Conservation (phyloP, 1,139 yeast genomes). For the Pneumocystis oryctolagi region DNA sequence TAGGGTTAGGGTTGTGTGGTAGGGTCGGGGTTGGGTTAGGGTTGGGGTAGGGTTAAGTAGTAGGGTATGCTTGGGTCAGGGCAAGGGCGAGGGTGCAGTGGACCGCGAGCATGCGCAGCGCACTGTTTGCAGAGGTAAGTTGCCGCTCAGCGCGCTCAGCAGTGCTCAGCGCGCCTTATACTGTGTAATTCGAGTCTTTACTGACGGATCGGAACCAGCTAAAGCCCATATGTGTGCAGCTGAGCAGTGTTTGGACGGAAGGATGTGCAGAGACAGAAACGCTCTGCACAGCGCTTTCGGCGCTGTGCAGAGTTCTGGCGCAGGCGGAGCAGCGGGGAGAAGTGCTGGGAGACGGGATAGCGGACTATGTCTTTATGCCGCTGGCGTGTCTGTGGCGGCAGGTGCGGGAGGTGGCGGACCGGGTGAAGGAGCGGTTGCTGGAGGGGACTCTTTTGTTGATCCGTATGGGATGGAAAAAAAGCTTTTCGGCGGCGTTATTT, state of each 20-base stretch:
- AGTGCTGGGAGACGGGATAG: background rate
- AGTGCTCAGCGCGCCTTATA: too few relatives aligned
- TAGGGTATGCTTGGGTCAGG: too few relatives aligned
- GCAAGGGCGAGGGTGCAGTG: too few relatives aligned
- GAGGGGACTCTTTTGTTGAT: background rate
- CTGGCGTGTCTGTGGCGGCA: background rate
- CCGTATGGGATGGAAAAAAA: background rate
- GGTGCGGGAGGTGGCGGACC: background rate
- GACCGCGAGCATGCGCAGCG: too few relatives aligned
- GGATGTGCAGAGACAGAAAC: too few relatives aligned
- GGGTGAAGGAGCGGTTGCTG: background rate
- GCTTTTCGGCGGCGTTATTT: background rate
- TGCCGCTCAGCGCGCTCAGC: too few relatives aligned
- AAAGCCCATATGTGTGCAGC: background rate
- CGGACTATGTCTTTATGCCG: background rate
- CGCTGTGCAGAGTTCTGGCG: background rate
- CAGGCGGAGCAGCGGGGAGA: background rate
- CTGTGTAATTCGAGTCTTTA: too few relatives aligned
- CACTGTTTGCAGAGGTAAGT: too few relatives aligned
- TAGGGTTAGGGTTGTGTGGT: too few relatives aligned
- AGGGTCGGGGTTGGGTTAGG: too few relatives aligned
- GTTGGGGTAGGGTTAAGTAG: too few relatives aligned
- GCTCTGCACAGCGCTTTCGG: background rate
- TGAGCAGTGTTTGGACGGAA: background rate
- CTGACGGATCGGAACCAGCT: too few relatives aligned